Evolutionary conservation across 106 monocot species (phyloP), one percentile per base, ranked within the genome.

Genomic region (Platanthera guangdongensis): DNA sequence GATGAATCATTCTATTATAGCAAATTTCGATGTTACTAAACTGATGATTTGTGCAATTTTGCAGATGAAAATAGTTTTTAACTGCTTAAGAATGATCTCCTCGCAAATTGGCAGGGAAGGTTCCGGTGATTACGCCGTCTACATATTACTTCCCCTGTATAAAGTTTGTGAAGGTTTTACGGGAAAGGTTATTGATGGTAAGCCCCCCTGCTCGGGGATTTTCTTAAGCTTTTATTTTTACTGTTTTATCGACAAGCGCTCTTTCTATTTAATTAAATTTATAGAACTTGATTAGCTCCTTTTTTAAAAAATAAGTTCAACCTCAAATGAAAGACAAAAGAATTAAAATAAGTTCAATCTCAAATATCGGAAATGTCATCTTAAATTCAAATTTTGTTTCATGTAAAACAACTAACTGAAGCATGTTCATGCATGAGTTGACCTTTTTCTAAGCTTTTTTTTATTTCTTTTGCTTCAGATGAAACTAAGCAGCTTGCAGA

Each of bases 81-180:
- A 90, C 81, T 88, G 85, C 85, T 87, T 88, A 64, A 84, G 63
- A 75, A 81, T 64, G 76, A 82, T 99, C 60, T 82, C 87, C 55
- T 83, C 75, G 19, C 81, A 87, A 71, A 77, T 92, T 74, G 97
- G 88, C 50, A 71, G 72, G 47, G 84, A 86, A 81, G 89, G 71
- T 25, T 88, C 84, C 68, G 49, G 57, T 71, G 62, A 75, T 5
- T 99, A 99, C 79, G 89, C 83, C 18, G 11, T 74, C 51, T 74
- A 88, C 45, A 57, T 99, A 48, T 63, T 99, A 12, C 59, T 80
- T 74, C 94, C 94, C 12, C 63, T 99, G 16, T 99, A 99, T 76
- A 94, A 90, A 88, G 83, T 89, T 49, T 92, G 87, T 57, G 94
- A 99, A 90, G 97, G 94, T 75, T 90, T 88, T 82, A 76, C 93